phyloP scores from a whole-genome alignment of 73 alveolate genomes.

The Paramecium sonneborni region DNA sequence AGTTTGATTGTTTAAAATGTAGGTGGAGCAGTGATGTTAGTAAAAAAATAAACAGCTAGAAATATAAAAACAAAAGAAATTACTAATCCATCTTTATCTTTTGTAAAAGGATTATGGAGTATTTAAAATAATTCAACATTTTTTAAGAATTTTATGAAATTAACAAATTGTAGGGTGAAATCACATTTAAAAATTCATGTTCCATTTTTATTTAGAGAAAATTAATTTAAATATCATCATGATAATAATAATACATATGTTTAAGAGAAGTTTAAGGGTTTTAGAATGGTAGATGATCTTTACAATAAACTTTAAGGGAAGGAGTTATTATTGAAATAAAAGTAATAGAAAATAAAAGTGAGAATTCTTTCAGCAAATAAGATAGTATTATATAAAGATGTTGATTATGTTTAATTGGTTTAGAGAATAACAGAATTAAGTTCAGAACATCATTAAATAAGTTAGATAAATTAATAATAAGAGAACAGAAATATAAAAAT shows the following conservation, averaged over 20 bases:
- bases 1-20: neutral
- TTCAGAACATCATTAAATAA: neutral
- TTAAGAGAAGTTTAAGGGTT: neutral
- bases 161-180: neutral
- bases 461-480: neutral
- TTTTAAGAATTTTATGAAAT: slow-evolving; percentile 24
- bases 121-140: slow-evolving; percentile 28
- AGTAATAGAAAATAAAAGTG: slow-evolving; percentile 1
- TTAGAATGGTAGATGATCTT: neutral
- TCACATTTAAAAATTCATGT: slow-evolving; percentile 5
- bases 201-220: neutral
- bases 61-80: neutral
- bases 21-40: slow-evolving; percentile 19
- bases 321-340: neutral
- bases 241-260: neutral
- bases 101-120: slow-evolving; percentile 8
- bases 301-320: neutral
- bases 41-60: slow-evolving; percentile 16
- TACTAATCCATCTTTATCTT: slow-evolving; percentile 16
- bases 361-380: slow-evolving; percentile 2
- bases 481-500: neutral
- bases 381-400: neutral
- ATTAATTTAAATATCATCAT: neutral
- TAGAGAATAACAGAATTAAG: neutral
- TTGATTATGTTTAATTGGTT: neutral